Evolutionary conservation across 164 flowering plant genomes (phyloP), one percentile per base, ranked within the genome.

Genomic region (Buxus sempervirens): DNA sequence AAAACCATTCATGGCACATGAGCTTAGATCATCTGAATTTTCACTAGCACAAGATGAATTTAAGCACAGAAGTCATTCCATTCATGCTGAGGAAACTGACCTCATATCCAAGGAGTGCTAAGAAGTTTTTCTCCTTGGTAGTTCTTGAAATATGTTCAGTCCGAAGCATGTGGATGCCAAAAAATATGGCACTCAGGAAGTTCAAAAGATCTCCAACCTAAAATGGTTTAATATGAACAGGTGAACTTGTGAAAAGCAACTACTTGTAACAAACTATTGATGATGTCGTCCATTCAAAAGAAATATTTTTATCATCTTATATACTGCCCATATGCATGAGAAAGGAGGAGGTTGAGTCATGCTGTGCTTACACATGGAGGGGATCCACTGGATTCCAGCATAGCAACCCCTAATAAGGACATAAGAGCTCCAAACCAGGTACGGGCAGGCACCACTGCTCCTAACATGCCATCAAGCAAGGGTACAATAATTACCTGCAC

Each of bases 341-440:
- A 54, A 59, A 65, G 51, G 10, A 36, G 55, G 26, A 1, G 16
- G 8, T 25, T 15, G 42, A 75, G 54, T 24, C 41, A 61, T 5
- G 71, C 49, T 54, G 28, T 38, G 73, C 91, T 78, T 82, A 89
- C 98, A 79, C 79, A 64, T n/a, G 98, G 98, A 67, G 96, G 87
- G 45, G 96, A 90, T 66, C 98, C 96, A 82, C 98, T 88, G 27
- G 91, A 88, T 80, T 93, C 98, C 70, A 93, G 83, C 90, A 93
- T 45, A 19, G 73, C 83, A 69, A 90, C 88, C 54, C 98, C 98
- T 13, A 79, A 5, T 14, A 90, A 58, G 42, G 96, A 87, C 82
- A 84, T 79, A 24, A 87, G 68, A 72, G 90, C 98, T 66, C 96
- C 98, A 83, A 87, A 79, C 93, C 94, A 93, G 16, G 88, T 90